phyloP scores from a whole-genome alignment of 2,329 filamentous ascomycete species.

The Aureobasidium sp. region DNA sequence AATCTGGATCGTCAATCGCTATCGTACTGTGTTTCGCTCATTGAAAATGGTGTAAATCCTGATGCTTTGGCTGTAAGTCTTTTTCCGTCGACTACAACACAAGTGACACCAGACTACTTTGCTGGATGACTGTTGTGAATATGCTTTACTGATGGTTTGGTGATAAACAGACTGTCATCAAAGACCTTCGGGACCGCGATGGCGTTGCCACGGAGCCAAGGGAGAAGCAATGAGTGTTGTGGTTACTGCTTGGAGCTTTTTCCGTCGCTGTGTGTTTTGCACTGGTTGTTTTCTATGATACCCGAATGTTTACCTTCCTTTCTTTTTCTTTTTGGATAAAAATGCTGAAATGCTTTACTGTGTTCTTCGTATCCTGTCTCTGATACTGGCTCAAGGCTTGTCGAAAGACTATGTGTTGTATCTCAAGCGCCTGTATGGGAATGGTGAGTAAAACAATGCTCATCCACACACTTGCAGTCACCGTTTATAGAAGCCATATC shows the following conservation, averaged over 20 bases:
- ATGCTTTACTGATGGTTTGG: neutral
- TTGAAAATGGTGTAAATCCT: constrained; percentile 95
- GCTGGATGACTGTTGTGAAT: neutral
- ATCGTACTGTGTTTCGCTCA: constrained; percentile 91
- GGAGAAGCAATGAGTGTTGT: neutral
- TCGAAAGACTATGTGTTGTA: neutral
- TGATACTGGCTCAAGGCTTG: neutral
- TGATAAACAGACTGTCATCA: constrained; percentile 38
- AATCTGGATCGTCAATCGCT: constrained; percentile 84
- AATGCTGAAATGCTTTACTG: neutral
- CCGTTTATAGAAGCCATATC: too few species aligned
- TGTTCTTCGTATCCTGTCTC: neutral
- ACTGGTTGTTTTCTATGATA: neutral
- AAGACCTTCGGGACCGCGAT: constrained; percentile 31
- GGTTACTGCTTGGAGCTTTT: neutral
- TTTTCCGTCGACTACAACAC: neutral
- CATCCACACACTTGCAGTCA: neutral
- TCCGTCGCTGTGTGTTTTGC: neutral
- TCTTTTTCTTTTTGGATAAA: neutral
- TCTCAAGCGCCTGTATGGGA: neutral
- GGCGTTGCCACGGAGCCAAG: neutral
- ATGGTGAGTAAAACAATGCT: neutral
- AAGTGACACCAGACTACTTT: neutral
- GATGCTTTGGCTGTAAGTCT: constrained; percentile 80
- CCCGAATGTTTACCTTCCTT: neutral